Evolutionary conservation across 2,329 filamentous ascomycete genomes (phyloP), one percentile per base, ranked within the genome.

Genomic region (Hirsutella minnesotensis): DNA sequence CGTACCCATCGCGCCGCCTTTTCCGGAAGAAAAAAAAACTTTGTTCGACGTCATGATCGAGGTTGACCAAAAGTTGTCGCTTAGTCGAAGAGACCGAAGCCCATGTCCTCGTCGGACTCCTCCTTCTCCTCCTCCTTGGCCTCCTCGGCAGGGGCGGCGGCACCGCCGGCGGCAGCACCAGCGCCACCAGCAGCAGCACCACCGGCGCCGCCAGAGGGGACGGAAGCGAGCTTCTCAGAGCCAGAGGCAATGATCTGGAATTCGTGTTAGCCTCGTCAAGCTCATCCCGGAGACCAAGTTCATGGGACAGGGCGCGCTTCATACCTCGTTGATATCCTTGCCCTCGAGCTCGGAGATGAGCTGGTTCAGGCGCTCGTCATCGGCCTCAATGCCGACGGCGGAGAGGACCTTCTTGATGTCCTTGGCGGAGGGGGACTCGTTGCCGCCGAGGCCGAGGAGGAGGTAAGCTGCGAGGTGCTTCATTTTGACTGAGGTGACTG

Each of bases 401-500:
- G 81, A 79, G 66, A 98, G 86, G 61, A 98, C 88, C 51, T 63
- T 66, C 77, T 86, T 92, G 79, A 98, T 73, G 66, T 96, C 89
- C 55, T 69, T 68, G 60, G 85, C 86, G 53, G 85, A 88, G 59
- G 92, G 92, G 53, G 81, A 80, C 74, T 77, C 68, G 80, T 95
- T 96, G 73, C 92, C 92, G 68, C 79, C 90, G 59, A 96, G 84
- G 74, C 75, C 73, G 70, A 96, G 86, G 66, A 98, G 90, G 65
- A 98, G 88, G 81, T 94, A 96, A 68, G 92, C 90, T 68, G 92
- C 92, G 76, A 98, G 84, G 76, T 96, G 83, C 89, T 98, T 96
- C 92, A 98, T 96, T 87, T 82, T 94, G 68, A 59, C 57, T 53
- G 60, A 18, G 33, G 31, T 33, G 31, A 33, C 31, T 56, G 47